Conservation (phyloP, 2,329 filamentous ascomycete genomes). For the Penicillium sp. region DNA sequence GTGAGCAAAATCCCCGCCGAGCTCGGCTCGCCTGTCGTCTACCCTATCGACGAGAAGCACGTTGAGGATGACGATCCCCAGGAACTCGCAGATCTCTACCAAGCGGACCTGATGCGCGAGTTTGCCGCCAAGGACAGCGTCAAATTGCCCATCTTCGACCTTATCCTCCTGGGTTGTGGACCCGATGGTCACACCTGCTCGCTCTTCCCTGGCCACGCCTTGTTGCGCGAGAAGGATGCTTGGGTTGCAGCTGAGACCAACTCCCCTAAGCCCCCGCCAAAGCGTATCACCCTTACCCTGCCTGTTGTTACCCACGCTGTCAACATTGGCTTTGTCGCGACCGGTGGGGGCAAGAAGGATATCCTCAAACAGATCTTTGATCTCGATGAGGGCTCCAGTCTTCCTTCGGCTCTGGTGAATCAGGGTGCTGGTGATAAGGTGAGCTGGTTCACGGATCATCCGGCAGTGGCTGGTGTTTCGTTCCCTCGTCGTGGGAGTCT, state of each 20-base stretch:
- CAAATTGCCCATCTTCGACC: slow-evolving; percentile 90
- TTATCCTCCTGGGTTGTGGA: slow-evolving; percentile 88
- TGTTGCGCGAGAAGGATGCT: slow-evolving; percentile 80
- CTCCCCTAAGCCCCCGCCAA: slow-evolving; percentile 89
- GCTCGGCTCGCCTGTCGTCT: slow-evolving; percentile 66
- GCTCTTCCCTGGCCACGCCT: slow-evolving; percentile 83
- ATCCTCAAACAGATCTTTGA: slow-evolving; percentile 93
- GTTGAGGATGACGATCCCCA: slow-evolving; percentile 77
- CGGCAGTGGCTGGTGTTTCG: slow-evolving; percentile 78
- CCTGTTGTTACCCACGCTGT: slow-evolving; percentile 86
- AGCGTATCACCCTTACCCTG: slow-evolving; percentile 86
- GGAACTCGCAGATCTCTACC: slow-evolving; percentile 91
- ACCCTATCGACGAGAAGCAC: slow-evolving; percentile 69
- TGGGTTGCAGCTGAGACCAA: slow-evolving; percentile 93
- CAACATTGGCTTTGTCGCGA: slow-evolving; percentile 87
- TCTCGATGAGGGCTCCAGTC: slow-evolving; percentile 63
- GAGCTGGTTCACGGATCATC: slow-evolving; percentile 90
- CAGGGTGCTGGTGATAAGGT: slow-evolving; percentile 77
- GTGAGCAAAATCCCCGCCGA: slow-evolving; percentile 79
- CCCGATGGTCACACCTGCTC: slow-evolving; percentile 97
- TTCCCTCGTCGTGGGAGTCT: slow-evolving; percentile 74
- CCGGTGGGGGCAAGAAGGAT: slow-evolving; percentile 83
- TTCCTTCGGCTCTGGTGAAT: slow-evolving; percentile 89
- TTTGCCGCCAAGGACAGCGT: slow-evolving; percentile 94
- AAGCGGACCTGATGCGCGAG: slow-evolving; percentile 76